A percentile compares a stretch with the other conserved stretches of the same genome.
These are phyloP conservation scores for Thalassiosira pacifica DNA, from an alignment of 352 stramenopile genomes.

Conservation along the genomic window DNA sequence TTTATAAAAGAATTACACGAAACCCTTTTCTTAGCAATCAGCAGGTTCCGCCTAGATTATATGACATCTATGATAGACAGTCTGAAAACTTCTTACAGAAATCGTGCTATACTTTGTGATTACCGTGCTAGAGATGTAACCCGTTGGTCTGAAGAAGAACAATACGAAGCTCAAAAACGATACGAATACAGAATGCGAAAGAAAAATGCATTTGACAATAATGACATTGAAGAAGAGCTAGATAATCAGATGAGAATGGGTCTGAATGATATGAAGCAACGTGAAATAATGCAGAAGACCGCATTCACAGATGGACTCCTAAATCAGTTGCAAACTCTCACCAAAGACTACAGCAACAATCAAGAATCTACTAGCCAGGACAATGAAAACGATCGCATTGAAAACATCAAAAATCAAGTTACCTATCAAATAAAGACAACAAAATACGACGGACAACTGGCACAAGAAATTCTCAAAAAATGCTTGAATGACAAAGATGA, in stretches of 20 bases:
- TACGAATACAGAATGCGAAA: constrained; percentile 14
- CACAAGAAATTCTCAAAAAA: not conserved
- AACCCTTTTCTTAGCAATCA: not conserved
- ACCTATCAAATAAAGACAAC: not conserved
- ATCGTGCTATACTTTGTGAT: constrained; percentile 32
- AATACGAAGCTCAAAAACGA: not conserved
- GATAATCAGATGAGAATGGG: constrained; percentile 16
- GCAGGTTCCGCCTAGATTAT: not conserved
- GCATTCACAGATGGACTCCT: constrained; percentile 29
- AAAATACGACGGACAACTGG: not conserved
- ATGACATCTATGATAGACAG: constrained; percentile 43
- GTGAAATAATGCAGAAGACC: constrained; percentile 42
- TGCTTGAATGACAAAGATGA: not conserved
- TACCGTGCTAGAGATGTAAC: constrained; percentile 33
- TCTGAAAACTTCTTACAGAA: constrained; percentile 17
- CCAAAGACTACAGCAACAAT: not conserved
- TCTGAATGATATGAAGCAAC: constrained; percentile 9
- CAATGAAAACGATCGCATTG: not conserved
- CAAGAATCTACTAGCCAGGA: no score
- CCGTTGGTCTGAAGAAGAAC: constrained; percentile 41
- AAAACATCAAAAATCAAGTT: no score
- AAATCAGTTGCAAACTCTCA: constrained; percentile 24
- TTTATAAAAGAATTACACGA: constrained; percentile 34
- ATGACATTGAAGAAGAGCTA: constrained; percentile 39
- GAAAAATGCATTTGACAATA: constrained; percentile 1